These are phyloP conservation scores for Tricholomella constricta DNA, from an alignment of 768 basidiomycete genomes.

Conservation along the genomic window DNA sequence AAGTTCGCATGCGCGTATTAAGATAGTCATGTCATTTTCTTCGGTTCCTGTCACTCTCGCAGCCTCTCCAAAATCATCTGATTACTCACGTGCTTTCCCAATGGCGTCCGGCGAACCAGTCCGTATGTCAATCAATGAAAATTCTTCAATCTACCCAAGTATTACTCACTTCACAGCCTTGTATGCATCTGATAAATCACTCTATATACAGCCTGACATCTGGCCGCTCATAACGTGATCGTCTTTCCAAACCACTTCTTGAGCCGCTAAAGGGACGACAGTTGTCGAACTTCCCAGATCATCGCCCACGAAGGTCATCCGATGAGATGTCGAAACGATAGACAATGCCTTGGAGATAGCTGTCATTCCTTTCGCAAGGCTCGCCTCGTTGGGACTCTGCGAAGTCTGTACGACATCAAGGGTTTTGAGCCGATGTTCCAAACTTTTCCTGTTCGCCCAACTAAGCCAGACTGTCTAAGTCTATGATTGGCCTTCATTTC, in stretches of 20 bases:
- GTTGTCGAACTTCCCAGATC: not conserved
- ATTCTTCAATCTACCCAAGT: not conserved
- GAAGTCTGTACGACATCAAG: slow-evolving; percentile 1
- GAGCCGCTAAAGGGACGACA: not conserved
- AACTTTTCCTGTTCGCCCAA: not conserved
- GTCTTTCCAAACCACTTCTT: not conserved
- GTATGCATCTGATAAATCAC: slow-evolving; percentile 2
- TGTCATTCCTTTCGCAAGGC: not conserved
- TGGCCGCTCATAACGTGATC: not conserved
- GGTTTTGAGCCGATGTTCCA: not conserved
- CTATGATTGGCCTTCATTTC: not conserved
- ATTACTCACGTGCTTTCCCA: not conserved
- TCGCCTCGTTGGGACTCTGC: not conserved
- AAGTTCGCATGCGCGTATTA: slow-evolving; percentile 20
- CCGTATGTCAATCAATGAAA: not conserved
- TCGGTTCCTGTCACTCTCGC: not conserved
- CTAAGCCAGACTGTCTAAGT: not conserved
- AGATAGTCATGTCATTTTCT: slow-evolving; percentile 6
- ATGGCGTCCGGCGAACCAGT: not conserved
- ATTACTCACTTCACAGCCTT: not conserved
- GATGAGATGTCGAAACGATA: not conserved
- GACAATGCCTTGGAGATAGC: slow-evolving; percentile 5
- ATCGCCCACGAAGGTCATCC: not conserved
- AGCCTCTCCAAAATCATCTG: not conserved
- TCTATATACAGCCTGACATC: not conserved